Conservation (phyloP, 148 eudicot species). For the Amaranthus hypochondriacus region DNA sequence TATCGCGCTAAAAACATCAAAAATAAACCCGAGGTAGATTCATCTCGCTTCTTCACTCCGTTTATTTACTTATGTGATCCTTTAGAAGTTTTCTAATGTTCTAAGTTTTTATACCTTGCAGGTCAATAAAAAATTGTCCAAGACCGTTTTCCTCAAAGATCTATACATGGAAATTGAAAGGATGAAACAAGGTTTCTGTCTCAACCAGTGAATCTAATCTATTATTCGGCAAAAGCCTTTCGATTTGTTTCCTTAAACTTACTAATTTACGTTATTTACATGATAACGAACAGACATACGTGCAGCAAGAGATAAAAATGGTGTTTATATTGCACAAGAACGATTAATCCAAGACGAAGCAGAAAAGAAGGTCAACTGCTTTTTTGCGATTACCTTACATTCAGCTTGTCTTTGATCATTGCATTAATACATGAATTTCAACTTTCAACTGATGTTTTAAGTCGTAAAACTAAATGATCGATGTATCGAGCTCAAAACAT, state of each 20-base stretch:
- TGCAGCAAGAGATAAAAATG: conserved; percentile 90
- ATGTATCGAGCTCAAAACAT: background rate
- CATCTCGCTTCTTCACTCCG: conserved; percentile 1
- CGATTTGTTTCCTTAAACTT: background rate
- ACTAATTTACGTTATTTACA: background rate
- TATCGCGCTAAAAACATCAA: conserved; percentile 82
- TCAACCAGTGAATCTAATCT: background rate
- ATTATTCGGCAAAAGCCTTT: background rate
- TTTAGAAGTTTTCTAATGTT: background rate
- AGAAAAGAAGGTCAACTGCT: conserved; percentile 62
- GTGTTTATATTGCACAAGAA: conserved; percentile 74
- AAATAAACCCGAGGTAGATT: conserved; percentile 79
- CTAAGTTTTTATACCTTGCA: conserved; percentile 21
- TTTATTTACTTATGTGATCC: background rate
- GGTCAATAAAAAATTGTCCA: conserved; percentile 80
- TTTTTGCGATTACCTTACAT: background rate
- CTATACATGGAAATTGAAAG: conserved; percentile 68
- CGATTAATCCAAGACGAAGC: conserved; percentile 76
- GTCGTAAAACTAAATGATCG: too few species aligned
- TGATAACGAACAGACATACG: conserved; percentile 50
- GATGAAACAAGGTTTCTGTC: conserved; percentile 74
- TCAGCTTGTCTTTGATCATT: too few species aligned
- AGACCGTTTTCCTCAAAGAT: conserved; percentile 73
- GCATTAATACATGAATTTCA: too few species aligned
- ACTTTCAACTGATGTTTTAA: too few species aligned